Conservation (phyloP, 805 yeast species). For the Dipodascus albidus region DNA sequence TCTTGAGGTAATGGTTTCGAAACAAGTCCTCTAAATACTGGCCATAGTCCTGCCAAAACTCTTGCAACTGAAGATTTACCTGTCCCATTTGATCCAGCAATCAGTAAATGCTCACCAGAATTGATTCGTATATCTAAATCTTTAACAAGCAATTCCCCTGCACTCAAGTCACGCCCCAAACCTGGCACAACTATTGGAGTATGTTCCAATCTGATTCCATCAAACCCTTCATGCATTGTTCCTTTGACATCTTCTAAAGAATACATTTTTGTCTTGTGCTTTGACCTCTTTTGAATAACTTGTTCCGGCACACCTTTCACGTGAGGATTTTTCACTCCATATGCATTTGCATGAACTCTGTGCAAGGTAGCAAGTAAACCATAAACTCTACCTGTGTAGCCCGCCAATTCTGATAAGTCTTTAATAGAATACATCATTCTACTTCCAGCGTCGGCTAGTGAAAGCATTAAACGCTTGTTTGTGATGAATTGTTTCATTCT, state of each 20-base stretch:
- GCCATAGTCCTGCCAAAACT: slow-evolving; percentile 84
- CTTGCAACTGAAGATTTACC: slow-evolving; percentile 85
- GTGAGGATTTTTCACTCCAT: slow-evolving; percentile 9
- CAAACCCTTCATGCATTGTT: slow-evolving; percentile 63
- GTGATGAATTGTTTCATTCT: slow-evolving; percentile 81
- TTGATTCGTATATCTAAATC: slow-evolving; percentile 51
- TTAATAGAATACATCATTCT: slow-evolving; percentile 90
- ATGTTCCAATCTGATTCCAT: slow-evolving; percentile 73
- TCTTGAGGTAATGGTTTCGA: slow-evolving; percentile 62
- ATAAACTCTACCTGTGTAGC: slow-evolving; percentile 81
- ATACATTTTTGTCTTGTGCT: slow-evolving; percentile 9
- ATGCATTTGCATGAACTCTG: slow-evolving; percentile 54
- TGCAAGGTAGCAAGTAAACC: slow-evolving; percentile 65
- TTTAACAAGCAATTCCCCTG: slow-evolving; percentile 48
- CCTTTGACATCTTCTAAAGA: slow-evolving; percentile 52
- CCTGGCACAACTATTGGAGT: slow-evolving; percentile 73
- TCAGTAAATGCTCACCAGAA: slow-evolving; percentile 58
- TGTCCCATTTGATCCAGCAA: slow-evolving; percentile 78
- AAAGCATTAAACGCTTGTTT: slow-evolving; percentile 80
- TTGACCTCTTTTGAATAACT: slow-evolving; percentile 2
- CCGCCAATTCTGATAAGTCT: slow-evolving; percentile 82
- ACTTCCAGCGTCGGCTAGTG: slow-evolving; percentile 91
- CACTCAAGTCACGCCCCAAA: slow-evolving; percentile 20
- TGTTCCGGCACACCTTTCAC: slow-evolving; percentile 4
- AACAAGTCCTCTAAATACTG: slow-evolving; percentile 68